These are phyloP conservation scores for Crucibulum laeve DNA, from an alignment of 768 basidiomycete species.

Conservation along the genomic window DNA sequence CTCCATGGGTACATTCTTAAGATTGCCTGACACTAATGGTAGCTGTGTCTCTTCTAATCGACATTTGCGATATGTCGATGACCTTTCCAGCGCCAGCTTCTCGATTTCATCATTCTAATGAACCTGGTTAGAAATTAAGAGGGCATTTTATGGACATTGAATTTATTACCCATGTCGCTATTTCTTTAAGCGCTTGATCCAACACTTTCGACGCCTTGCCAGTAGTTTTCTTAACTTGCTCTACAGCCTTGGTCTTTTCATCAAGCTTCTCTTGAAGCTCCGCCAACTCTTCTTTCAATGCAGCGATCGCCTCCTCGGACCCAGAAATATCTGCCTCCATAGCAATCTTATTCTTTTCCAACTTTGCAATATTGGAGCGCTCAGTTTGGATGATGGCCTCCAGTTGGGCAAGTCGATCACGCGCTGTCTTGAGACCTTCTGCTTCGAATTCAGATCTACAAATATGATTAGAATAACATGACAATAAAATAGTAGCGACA, in stretches of 20 bases:
- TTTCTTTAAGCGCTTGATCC: constrained; percentile 89
- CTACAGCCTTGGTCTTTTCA: constrained; percentile 69
- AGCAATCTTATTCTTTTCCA: constrained; percentile 49
- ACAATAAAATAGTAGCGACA: constrained; percentile 16
- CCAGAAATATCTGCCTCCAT: constrained; percentile 57
- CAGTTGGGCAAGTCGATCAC: constrained; percentile 58
- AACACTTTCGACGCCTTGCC: constrained; percentile 68
- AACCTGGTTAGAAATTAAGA: too few relatives aligned
- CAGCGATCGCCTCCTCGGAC: constrained; percentile 50
- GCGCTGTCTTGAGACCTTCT: constrained; percentile 63
- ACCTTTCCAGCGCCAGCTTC: constrained; percentile 79
- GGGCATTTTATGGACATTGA: too few relatives aligned
- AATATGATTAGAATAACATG: background rate
- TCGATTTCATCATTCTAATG: constrained; percentile 83
- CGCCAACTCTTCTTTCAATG: constrained; percentile 58
- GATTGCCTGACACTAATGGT: constrained; percentile 68
- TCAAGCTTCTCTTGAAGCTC: constrained; percentile 61
- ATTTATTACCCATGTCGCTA: constrained; percentile 71
- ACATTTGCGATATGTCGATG: constrained; percentile 86
- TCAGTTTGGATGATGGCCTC: constrained; percentile 50
- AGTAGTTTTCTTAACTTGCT: constrained; percentile 69
- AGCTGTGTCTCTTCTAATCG: constrained; percentile 88
- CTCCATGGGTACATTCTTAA: constrained; percentile 91
- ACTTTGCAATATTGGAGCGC: constrained; percentile 43
- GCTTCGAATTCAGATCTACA: constrained; percentile 78